Conservation (phyloP, 129 eudicot species). For the Helianthus tuberosus region DNA sequence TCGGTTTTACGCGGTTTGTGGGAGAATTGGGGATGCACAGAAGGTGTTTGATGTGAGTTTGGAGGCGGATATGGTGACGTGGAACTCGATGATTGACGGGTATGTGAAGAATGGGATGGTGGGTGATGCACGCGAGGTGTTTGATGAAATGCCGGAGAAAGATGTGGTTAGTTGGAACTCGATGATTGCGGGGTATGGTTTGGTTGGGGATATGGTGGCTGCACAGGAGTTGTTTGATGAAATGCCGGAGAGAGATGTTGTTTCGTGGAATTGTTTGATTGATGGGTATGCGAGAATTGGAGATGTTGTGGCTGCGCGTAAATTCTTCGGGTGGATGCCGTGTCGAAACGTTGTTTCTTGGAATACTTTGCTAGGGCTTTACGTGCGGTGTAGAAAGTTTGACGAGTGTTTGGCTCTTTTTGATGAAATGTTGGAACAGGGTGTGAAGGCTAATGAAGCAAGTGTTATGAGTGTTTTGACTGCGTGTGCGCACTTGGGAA, state of each 20-base stretch:
- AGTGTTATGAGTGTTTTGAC: slow-evolving; percentile 58
- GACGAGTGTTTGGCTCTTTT: slow-evolving; percentile 50
- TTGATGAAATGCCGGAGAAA: slow-evolving; percentile 59
- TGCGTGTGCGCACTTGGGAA: slow-evolving; percentile 64
- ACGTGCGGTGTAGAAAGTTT: slow-evolving; percentile 42
- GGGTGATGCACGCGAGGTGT: slow-evolving; percentile 41
- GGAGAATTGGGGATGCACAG: slow-evolving; percentile 46
- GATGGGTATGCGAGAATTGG: slow-evolving; percentile 60
- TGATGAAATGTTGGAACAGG: slow-evolving; percentile 54
- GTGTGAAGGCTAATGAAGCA: slow-evolving; percentile 54
- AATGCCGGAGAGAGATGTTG: slow-evolving; percentile 55
- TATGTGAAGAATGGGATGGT: slow-evolving; percentile 59
- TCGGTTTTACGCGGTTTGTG: slow-evolving; percentile 53
- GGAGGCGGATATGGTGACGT: slow-evolving; percentile 60
- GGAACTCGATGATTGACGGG: slow-evolving; percentile 74
- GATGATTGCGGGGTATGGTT: slow-evolving; percentile 51
- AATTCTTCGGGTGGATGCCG: slow-evolving; percentile 50
- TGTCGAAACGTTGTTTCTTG: slow-evolving; percentile 48
- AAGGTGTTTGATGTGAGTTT: slow-evolving; percentile 53
- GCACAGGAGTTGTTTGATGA: slow-evolving; percentile 55
- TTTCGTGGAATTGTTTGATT: slow-evolving; percentile 67
- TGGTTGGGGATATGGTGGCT: slow-evolving; percentile 47
- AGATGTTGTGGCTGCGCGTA: slow-evolving; percentile 38
- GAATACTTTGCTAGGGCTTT: slow-evolving; percentile 61
- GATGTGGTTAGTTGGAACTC: slow-evolving; percentile 68